A percentile compares a stretch with the other conserved stretches of the same genome.
phyloP scores from a whole-genome alignment of 352 stramenopile genomes.

The Phytopythium sindhum region DNA sequence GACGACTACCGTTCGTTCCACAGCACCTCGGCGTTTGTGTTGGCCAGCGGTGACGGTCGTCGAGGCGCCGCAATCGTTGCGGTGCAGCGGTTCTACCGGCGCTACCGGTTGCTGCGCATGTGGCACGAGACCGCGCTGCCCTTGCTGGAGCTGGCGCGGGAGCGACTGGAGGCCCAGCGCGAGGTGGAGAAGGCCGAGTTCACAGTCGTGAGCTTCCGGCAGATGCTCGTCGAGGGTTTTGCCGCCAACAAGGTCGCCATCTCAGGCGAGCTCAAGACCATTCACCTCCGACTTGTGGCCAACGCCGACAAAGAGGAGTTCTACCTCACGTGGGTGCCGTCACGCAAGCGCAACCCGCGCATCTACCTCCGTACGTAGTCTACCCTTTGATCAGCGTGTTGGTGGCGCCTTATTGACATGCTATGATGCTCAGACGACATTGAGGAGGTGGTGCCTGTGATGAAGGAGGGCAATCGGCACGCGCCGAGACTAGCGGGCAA shows the following conservation, averaged over 20 bases:
- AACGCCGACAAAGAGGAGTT: constrained; percentile 41
- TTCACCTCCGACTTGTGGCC: constrained; percentile 53
- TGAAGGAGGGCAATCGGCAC: constrained; percentile 46
- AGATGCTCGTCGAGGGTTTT: constrained; percentile 49
- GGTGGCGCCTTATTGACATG: background rate
- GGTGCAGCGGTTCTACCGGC: constrained; percentile 38
- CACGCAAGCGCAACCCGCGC: constrained; percentile 56
- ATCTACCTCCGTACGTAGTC: constrained; percentile 52
- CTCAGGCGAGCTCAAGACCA: constrained; percentile 56
- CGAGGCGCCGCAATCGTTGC: constrained; percentile 15
- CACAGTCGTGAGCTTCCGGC: constrained; percentile 47
- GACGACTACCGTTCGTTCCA: background rate
- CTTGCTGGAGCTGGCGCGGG: constrained; percentile 42
- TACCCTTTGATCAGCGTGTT: background rate
- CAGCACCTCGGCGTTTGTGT: constrained; percentile 14
- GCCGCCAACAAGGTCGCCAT: constrained; percentile 73
- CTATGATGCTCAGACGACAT: constrained; percentile 45
- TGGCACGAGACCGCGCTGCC: constrained; percentile 36
- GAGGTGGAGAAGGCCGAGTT: constrained; percentile 33
- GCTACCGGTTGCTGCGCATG: constrained; percentile 33
- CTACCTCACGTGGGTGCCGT: constrained; percentile 73
- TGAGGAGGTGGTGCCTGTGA: constrained; percentile 47
- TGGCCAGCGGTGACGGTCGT: constrained; percentile 6
- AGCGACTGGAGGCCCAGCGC: constrained; percentile 18
- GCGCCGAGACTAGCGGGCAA: constrained; percentile 51